A percentile compares a stretch with the other conserved stretches of the same genome.
Conservation (phyloP, 2,329 filamentous ascomycete genomes). For the Fusarium oligoseptatum region DNA sequence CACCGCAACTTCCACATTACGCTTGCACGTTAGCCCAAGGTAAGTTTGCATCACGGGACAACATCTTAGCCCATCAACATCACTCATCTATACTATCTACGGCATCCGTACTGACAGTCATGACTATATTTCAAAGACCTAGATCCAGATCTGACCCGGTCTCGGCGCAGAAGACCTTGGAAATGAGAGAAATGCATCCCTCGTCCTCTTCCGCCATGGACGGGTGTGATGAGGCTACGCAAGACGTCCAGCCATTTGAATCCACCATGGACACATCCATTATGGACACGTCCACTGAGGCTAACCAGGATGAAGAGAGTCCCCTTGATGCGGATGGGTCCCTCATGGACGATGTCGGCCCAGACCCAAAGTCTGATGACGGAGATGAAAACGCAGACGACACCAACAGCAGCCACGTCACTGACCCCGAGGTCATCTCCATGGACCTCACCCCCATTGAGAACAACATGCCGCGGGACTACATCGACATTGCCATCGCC, state of each 20-base stretch:
- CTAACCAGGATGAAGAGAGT: not conserved
- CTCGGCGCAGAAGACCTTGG: not conserved
- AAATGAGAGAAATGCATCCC: not conserved
- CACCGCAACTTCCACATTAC: not conserved
- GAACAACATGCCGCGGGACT: constrained; percentile 24
- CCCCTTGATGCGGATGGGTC: not conserved
- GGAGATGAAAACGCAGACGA: not conserved
- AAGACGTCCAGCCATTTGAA: not conserved
- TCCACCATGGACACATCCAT: constrained; percentile 2
- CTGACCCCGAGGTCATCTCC: not conserved
- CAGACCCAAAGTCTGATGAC: not conserved
- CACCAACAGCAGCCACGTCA: not conserved
- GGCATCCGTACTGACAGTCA: not conserved
- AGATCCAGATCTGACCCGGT: not conserved
- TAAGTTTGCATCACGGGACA: not conserved
- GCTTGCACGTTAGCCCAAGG: not conserved
- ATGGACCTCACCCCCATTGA: constrained; percentile 34
- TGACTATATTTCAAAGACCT: not conserved
- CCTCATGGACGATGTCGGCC: not conserved
- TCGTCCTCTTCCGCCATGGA: not conserved
- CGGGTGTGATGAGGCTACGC: not conserved
- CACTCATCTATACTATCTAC: not conserved
- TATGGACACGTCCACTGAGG: not conserved
- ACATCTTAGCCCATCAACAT: not conserved
- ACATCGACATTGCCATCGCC: constrained; percentile 33